These are phyloP conservation scores for Diplosphaera chodatii DNA, from an alignment of 139 green algal species.

Conservation along the genomic window DNA sequence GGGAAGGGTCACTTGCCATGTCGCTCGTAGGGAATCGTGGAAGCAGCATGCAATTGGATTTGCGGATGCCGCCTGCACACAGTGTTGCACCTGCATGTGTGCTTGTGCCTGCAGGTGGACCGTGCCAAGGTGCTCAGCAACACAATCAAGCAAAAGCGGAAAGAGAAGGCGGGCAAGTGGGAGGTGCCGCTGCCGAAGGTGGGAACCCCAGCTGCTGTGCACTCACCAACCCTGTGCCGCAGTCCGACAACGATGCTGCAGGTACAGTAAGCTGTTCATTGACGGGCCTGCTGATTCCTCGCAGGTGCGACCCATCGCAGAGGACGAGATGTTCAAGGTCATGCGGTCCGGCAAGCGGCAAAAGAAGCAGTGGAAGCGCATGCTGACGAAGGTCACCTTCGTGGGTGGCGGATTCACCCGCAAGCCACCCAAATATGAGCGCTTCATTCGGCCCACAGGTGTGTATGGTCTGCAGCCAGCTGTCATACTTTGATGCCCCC, in stretches of 20 bases:
- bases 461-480: no score
- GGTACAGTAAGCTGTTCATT: no score
- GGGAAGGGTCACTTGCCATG: no score
- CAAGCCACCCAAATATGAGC: conserved; percentile 99
- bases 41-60: no score
- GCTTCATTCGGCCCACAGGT: conserved; percentile 94
- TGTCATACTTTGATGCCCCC: no score
- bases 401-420: conserved; percentile 94
- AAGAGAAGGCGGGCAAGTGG: conserved; percentile 99
- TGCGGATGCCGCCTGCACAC: no score
- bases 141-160: conserved; percentile 99
- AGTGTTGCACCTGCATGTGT: no score
- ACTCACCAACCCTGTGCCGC: no score
- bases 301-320: conserved; percentile 88
- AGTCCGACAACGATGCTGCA: no score
- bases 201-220: no score
- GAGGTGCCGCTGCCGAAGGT: conserved; percentile 98
- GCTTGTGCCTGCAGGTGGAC: conserved; percentile 71
- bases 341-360: conserved; percentile 81
- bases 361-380: conserved; percentile 98
- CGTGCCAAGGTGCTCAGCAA: conserved; percentile 98
- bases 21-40: no score
- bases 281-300: neutral
- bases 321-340: conserved; percentile 99
- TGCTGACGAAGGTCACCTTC: conserved; percentile 99